Percentiles rank a stretch among this genome's conserved stretches.
phyloP scores from a whole-genome alignment of 1,284 basidiomycete genomes.

The Trametes sp. region DNA sequence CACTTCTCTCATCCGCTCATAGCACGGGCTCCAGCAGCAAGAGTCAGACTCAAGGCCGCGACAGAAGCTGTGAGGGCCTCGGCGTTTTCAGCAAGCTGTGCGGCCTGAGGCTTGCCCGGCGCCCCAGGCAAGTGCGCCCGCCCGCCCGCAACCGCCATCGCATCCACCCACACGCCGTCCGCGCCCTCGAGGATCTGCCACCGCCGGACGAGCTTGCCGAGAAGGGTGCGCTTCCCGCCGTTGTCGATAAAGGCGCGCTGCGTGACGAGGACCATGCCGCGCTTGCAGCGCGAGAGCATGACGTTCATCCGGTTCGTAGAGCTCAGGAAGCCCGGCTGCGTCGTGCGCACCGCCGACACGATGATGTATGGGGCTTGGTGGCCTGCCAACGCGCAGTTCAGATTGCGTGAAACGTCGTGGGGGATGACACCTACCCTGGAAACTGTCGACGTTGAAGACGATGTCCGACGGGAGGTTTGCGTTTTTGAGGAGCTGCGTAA shows the following conservation, averaged over 20 bases:
- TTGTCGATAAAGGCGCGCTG: slow-evolving; percentile 30
- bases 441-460: slow-evolving; percentile 71
- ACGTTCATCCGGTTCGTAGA: slow-evolving; percentile 69
- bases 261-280: slow-evolving; percentile 36
- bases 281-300: slow-evolving; percentile 50
- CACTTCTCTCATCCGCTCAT: too few species aligned
- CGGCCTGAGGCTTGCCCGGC: too few species aligned
- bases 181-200: too few species aligned
- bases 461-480: slow-evolving; percentile 56
- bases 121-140: too few species aligned
- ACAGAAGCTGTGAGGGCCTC: too few species aligned
- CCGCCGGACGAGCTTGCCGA: slow-evolving; percentile 19
- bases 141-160: too few species aligned
- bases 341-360: slow-evolving; percentile 68
- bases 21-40: too few species aligned
- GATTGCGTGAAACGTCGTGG: slow-evolving; percentile 4
- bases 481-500: slow-evolving; percentile 57
- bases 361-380: slow-evolving; percentile 58
- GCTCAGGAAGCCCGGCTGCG: slow-evolving; percentile 62
- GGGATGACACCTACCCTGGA: slow-evolving; percentile 55
- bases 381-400: slow-evolving; percentile 27
- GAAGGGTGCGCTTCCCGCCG: slow-evolving; percentile 22
- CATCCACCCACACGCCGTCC: neutral
- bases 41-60: too few species aligned
- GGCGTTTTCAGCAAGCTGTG: too few species aligned